Percentiles rank a stretch among this genome's conserved stretches.
Conservation (phyloP, 345 rosid genomes). For the Syzygium aromaticum region DNA sequence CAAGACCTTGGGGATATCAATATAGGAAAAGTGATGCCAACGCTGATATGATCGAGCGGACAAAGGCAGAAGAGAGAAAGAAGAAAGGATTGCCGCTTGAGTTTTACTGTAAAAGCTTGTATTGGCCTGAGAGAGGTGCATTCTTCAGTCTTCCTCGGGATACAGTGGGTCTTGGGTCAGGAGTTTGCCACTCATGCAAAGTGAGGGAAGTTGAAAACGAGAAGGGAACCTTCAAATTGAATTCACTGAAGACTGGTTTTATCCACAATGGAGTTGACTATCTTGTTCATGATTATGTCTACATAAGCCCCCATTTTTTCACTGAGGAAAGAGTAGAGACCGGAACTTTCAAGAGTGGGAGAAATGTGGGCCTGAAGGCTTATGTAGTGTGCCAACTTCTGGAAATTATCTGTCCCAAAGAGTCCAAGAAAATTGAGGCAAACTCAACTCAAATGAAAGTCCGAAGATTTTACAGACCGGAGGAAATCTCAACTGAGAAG, state of each 20-base stretch:
- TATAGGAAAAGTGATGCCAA: slow-evolving; percentile 33
- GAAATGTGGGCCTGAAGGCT: slow-evolving; percentile 54
- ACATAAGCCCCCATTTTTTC: slow-evolving; percentile 33
- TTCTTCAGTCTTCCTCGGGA: slow-evolving; percentile 43
- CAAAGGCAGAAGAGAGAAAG: slow-evolving; percentile 46
- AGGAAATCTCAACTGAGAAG: slow-evolving; percentile 58
- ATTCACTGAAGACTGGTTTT: slow-evolving; percentile 19
- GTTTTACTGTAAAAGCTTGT: slow-evolving; percentile 52
- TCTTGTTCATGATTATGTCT: slow-evolving; percentile 40
- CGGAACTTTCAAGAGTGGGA: slow-evolving; percentile 41
- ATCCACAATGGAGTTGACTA: slow-evolving; percentile 27
- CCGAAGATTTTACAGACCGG: slow-evolving; percentile 58
- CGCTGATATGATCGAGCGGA: slow-evolving; percentile 35
- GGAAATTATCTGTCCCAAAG: slow-evolving; percentile 29
- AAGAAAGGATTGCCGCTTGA: slow-evolving; percentile 33
- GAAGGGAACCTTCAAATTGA: slow-evolving; percentile 23
- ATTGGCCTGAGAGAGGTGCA: slow-evolving; percentile 59
- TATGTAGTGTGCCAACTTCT: slow-evolving; percentile 57
- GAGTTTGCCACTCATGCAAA: slow-evolving; percentile 43
- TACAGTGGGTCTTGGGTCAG: slow-evolving; percentile 35
- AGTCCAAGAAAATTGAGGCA: slow-evolving; percentile 9
- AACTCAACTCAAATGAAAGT: slow-evolving; percentile 33
- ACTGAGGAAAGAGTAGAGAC: slow-evolving; percentile 8
- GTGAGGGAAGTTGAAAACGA: slow-evolving; percentile 19
- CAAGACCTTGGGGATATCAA: slow-evolving; percentile 58